A percentile compares a stretch with the other conserved stretches of the same genome.
Conservation (phyloP, 148 eudicot species). For the Silene latifolia region DNA sequence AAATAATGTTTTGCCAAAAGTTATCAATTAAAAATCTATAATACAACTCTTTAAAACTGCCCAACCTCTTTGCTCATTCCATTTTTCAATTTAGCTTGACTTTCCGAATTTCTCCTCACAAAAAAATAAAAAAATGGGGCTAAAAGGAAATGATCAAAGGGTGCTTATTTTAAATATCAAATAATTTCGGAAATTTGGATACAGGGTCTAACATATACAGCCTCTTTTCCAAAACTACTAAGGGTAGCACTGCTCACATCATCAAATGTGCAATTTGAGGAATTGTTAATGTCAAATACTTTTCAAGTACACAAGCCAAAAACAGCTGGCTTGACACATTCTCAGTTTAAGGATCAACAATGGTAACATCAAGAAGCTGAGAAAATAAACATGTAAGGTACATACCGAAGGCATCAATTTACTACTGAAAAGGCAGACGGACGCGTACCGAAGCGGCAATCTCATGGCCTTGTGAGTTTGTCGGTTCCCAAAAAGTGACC, state of each 20-base stretch:
- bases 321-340: too few species aligned
- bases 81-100: too few species aligned
- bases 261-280: too few species aligned
- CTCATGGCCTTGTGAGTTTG: too few species aligned
- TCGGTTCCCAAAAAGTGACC: too few species aligned
- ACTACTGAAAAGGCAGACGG: not conserved
- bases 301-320: too few species aligned
- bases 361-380: not conserved
- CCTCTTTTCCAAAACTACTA: not conserved
- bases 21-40: not conserved
- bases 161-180: conserved; percentile 2
- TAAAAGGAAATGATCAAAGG: too few species aligned
- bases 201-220: not conserved
- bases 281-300: too few species aligned
- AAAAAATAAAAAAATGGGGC: too few species aligned
- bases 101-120: too few species aligned
- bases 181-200: not conserved
- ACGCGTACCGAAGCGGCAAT: too few species aligned
- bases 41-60: not conserved
- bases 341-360: not conserved
- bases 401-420: not conserved
- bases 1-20: not conserved
- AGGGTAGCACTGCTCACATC: too few species aligned
- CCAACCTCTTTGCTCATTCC: not conserved
- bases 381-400: not conserved